Conservation (phyloP, 495 filamentous ascomycete genomes). For the Podospora australis region DNA sequence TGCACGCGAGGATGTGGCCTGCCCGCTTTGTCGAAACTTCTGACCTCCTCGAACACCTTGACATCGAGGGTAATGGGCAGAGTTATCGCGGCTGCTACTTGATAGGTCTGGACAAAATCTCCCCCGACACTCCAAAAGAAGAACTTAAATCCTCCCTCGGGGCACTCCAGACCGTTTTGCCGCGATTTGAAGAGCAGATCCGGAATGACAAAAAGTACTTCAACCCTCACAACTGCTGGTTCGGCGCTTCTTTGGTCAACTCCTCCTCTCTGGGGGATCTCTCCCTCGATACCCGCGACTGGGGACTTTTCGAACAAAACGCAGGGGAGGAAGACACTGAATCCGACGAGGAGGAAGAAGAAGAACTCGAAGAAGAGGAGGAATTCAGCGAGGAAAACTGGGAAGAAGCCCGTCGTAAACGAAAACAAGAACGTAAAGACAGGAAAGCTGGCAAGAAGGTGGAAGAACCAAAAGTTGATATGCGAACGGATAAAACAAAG, state of each 20-base stretch:
- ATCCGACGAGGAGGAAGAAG: slow-evolving; percentile 28
- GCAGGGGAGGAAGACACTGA: slow-evolving; percentile 32
- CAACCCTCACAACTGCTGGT: slow-evolving; percentile 41
- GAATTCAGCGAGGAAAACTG: background rate
- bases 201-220: slow-evolving; percentile 41
- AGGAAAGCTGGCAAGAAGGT: background rate
- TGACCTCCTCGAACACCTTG: background rate
- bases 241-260: slow-evolving; percentile 37
- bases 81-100: slow-evolving; percentile 44
- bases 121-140: slow-evolving; percentile 19
- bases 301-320: slow-evolving; percentile 33
- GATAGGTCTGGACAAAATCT: slow-evolving; percentile 43
- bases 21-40: slow-evolving; percentile 39
- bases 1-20: slow-evolving; percentile 53
- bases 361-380: slow-evolving; percentile 26
- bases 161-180: slow-evolving; percentile 33
- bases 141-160: slow-evolving; percentile 26
- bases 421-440: slow-evolving; percentile 17
- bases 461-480: slow-evolving; percentile 6
- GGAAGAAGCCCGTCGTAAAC: background rate
- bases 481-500: slow-evolving; percentile 14
- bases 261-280: slow-evolving; percentile 31
- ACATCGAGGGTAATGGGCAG: slow-evolving; percentile 1
- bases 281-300: slow-evolving; percentile 41
- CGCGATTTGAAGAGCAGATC: slow-evolving; percentile 43